A percentile compares a stretch with the other conserved stretches of the same genome.
Evolutionary conservation across 305 asterid species (phyloP).

Genomic region (Fraxinus xanthoxyloides): DNA sequence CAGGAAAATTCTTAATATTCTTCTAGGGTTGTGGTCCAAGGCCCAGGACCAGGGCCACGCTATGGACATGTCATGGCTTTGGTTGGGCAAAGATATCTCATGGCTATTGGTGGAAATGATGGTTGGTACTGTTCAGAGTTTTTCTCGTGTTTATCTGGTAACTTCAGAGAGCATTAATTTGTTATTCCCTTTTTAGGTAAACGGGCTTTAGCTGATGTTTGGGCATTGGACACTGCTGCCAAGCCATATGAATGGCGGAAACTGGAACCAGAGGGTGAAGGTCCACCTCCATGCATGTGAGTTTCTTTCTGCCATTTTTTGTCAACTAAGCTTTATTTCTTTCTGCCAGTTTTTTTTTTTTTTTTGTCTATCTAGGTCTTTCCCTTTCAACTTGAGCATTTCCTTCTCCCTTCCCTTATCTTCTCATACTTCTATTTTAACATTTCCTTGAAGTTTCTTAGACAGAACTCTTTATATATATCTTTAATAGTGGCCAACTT

Average conservation of each 20-base stretch:
- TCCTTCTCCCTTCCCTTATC: neutral
- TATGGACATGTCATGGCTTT: slow-evolving; percentile 99
- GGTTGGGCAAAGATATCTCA: slow-evolving; percentile 98
- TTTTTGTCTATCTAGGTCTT: slow-evolving; percentile 4
- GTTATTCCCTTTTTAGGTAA: slow-evolving; percentile 58
- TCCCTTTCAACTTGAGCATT: neutral
- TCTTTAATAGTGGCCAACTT: neutral
- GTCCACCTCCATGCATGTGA: slow-evolving; percentile 98
- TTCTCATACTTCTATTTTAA: slow-evolving; percentile 4
- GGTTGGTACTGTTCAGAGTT: slow-evolving; percentile 47
- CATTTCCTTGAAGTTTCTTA: slow-evolving; percentile 6
- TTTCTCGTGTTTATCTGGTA: slow-evolving; percentile 11
- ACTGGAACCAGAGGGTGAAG: slow-evolving; percentile 99
- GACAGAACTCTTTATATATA: neutral
- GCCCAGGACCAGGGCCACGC: slow-evolving; percentile 99
- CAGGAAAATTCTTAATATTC: slow-evolving; percentile 17
- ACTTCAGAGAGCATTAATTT: slow-evolving; percentile 20
- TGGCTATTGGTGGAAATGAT: slow-evolving; percentile 99
- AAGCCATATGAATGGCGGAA: slow-evolving; percentile 99
- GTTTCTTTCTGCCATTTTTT: slow-evolving; percentile 19
- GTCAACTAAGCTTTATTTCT: neutral
- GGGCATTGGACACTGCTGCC: slow-evolving; percentile 99
- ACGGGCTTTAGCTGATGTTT: slow-evolving; percentile 97
- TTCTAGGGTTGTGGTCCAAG: slow-evolving; percentile 94
- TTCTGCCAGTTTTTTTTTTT: neutral